Evolutionary conservation across 1,284 basidiomycete species (phyloP).

Genomic region (Puccinia horiana): DNA sequence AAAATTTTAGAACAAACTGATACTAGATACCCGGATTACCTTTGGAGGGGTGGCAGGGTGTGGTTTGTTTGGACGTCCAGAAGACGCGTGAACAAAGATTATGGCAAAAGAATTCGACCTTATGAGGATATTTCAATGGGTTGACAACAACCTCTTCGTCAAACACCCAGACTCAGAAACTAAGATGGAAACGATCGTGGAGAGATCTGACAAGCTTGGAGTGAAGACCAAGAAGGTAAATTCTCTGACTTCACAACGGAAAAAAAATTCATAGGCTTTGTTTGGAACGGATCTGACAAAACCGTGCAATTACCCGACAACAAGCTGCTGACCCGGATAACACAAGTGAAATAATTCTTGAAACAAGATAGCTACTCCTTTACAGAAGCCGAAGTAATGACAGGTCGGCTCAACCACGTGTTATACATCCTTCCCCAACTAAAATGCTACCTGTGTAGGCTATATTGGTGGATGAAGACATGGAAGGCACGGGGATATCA

Average conservation of each 20-base stretch:
- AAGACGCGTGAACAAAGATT: no score
- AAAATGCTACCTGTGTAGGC: neutral
- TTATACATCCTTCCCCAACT: neutral
- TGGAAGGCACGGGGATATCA: neutral
- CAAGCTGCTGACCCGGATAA: neutral
- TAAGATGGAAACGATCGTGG: neutral
- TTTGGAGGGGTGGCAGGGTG: no score
- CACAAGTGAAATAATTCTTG: neutral
- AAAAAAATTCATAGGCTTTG: constrained; percentile 11
- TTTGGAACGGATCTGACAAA: neutral
- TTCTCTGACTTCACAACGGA: neutral
- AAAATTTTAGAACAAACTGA: no score
- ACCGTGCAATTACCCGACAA: neutral
- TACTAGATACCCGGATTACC: no score
- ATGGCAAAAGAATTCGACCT: no score
- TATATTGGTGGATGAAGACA: neutral
- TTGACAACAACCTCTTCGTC: neutral
- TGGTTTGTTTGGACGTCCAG: no score
- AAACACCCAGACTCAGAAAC: neutral
- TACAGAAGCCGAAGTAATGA: neutral
- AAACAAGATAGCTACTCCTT: neutral
- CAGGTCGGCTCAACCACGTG: neutral
- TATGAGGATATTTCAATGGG: neutral
- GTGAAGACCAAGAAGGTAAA: neutral
- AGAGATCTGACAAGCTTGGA: neutral